Percentiles rank a stretch among this genome's conserved stretches.
These are phyloP conservation scores for Ophiostoma sp. DNA, from an alignment of 2,329 filamentous ascomycete species.

Conservation along the genomic window DNA sequence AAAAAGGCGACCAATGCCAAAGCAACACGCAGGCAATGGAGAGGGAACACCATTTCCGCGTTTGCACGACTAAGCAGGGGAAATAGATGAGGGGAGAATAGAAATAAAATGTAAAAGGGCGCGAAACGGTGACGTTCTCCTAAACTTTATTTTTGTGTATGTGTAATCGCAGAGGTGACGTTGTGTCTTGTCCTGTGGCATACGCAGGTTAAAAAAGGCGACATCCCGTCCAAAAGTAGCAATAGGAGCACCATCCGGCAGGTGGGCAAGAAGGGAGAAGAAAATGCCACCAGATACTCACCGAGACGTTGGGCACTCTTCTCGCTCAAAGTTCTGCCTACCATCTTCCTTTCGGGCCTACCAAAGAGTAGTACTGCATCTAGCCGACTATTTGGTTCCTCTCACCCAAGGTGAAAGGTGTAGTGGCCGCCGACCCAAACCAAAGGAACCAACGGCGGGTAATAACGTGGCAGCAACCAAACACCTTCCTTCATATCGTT, in stretches of 20 bases:
- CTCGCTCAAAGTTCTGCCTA: not conserved
- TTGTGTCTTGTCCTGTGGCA: not conserved
- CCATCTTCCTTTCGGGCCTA: constrained; percentile 9
- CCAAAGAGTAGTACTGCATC: not conserved
- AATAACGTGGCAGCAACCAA: constrained; percentile 16
- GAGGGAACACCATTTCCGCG: not conserved
- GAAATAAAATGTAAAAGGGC: not conserved
- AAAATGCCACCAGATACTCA: not conserved
- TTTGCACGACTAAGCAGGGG: constrained; percentile 12
- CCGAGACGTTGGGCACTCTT: not conserved
- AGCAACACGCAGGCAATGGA: constrained; percentile 1
- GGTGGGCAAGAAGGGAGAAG: not conserved
- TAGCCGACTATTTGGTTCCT: constrained; percentile 5
- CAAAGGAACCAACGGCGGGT: not conserved
- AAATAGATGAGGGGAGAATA: not conserved
- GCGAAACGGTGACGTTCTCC: not conserved
- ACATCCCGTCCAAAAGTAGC: not conserved
- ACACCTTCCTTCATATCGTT: not conserved
- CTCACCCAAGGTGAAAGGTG: not conserved
- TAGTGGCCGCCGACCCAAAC: not conserved
- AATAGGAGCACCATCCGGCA: not conserved
- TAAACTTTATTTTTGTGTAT: constrained; percentile 1
- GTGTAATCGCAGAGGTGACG: constrained; percentile 17
- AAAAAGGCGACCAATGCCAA: constrained; percentile 10
- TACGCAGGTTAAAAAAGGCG: not conserved